Conservation (phyloP, 129 eudicot species). For the Rutidosis leptorrhynchoides region DNA sequence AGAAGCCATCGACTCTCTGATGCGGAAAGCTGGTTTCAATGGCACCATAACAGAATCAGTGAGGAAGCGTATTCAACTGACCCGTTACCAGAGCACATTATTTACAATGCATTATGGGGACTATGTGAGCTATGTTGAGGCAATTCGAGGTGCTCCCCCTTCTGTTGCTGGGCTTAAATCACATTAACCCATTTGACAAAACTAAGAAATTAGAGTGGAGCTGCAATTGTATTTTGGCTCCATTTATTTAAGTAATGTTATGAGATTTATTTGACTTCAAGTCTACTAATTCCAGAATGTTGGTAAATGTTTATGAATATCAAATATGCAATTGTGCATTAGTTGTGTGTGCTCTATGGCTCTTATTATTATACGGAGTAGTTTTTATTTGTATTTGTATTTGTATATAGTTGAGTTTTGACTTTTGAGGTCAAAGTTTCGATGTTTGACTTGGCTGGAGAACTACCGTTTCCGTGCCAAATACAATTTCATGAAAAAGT, state of each 20-base stretch:
- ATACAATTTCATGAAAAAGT: neutral
- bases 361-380: neutral
- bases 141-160: conserved; percentile 65
- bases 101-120: conserved; percentile 71
- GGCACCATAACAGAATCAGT: conserved; percentile 61
- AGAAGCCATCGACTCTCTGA: conserved; percentile 76
- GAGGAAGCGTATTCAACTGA: conserved; percentile 59
- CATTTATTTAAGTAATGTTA: conserved; percentile 21
- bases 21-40: conserved; percentile 74
- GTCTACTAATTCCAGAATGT: conserved; percentile 18
- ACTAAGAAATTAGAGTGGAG: neutral
- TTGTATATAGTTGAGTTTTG: neutral
- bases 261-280: conserved; percentile 20
- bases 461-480: neutral
- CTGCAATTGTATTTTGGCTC: conserved; percentile 11
- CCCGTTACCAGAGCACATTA: conserved; percentile 80
- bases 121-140: conserved; percentile 64
- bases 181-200: conserved; percentile 12
- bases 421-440: conserved; percentile 18
- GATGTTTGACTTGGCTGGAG: neutral
- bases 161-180: conserved; percentile 55
- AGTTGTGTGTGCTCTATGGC: neutral
- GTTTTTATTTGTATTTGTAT: neutral
- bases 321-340: conserved; percentile 10
- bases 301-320: conserved; percentile 10